Conservation (phyloP, 164 flowering plant species). For the Warburgia ugandensis region DNA sequence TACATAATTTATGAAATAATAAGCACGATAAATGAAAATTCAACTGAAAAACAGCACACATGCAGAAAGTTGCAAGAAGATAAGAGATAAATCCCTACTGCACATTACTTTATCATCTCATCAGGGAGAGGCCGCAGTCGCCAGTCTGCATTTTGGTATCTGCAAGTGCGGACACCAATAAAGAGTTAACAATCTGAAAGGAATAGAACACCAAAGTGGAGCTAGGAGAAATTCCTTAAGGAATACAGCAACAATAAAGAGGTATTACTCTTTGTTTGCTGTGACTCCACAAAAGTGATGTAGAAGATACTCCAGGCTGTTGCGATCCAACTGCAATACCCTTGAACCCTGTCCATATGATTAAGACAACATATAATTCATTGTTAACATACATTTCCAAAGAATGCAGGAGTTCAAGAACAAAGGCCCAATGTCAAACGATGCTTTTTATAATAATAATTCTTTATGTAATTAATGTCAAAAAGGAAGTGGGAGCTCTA, state of each 20-base stretch:
- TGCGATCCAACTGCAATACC: slow-evolving; percentile 78
- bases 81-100: neutral
- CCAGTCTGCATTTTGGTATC: slow-evolving; percentile 99
- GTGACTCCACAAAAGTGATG: slow-evolving; percentile 73
- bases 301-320: slow-evolving; percentile 82
- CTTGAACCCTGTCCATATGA: slow-evolving; percentile 70
- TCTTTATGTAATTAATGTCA: too few relatives aligned
- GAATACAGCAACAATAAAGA: too few relatives aligned
- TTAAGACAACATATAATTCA: slow-evolving; percentile 4
- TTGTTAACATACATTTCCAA: neutral
- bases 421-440: neutral
- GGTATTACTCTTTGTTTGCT: slow-evolving; percentile 90
- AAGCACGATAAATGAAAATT: neutral
- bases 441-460: too few relatives aligned
- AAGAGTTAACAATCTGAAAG: too few relatives aligned
- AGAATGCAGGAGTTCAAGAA: neutral
- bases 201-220: neutral
- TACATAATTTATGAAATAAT: neutral
- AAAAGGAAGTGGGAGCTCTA: too few relatives aligned
- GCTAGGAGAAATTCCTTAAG: neutral
- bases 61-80: neutral
- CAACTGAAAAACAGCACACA: neutral
- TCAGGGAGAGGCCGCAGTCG: slow-evolving; percentile 83
- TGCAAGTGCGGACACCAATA: slow-evolving; percentile 22
- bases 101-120: slow-evolving; percentile 69